These are phyloP conservation scores for Ascochyta lentis DNA, from an alignment of 2,329 filamentous ascomycete species.

Conservation along the genomic window DNA sequence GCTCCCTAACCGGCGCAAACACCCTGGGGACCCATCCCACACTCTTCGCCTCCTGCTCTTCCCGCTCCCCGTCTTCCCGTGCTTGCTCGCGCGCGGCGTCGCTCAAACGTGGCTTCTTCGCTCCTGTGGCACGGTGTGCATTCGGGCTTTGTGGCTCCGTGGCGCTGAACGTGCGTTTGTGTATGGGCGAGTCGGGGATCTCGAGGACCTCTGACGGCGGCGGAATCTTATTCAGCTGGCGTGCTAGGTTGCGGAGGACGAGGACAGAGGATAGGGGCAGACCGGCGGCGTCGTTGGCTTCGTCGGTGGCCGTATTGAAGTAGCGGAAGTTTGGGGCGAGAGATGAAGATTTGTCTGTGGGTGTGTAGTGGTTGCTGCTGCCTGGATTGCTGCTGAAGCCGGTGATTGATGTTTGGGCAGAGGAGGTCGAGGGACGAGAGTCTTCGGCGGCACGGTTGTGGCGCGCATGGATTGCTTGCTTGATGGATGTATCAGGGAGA, in stretches of 20 bases:
- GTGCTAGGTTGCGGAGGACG: constrained; percentile 78
- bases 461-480: constrained; percentile 49
- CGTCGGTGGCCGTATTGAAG: constrained; percentile 58
- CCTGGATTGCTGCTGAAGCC: not conserved
- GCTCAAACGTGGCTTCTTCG: constrained; percentile 54
- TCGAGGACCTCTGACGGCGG: constrained; percentile 33
- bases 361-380: constrained; percentile 1
- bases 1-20: constrained; percentile 69
- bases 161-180: constrained; percentile 42
- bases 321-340: constrained; percentile 43
- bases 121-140: constrained; percentile 30
- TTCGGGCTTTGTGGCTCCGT: constrained; percentile 36
- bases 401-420: constrained; percentile 33
- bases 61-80: constrained; percentile 43
- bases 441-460: constrained; percentile 57
- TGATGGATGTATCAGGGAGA: constrained; percentile 57
- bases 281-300: constrained; percentile 68
- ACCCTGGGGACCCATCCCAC: constrained; percentile 71
- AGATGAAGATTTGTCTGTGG: constrained; percentile 17
- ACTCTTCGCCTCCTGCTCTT: constrained; percentile 58
- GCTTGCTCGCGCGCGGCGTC: constrained; percentile 41
- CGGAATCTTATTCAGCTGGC: constrained; percentile 50
- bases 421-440: constrained; percentile 35
- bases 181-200: constrained; percentile 36
- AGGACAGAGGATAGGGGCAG: constrained; percentile 80